Base-by-base conservation (phyloP, 129 eudicot genomes). In the Kitagawia praeruptora region DNA sequence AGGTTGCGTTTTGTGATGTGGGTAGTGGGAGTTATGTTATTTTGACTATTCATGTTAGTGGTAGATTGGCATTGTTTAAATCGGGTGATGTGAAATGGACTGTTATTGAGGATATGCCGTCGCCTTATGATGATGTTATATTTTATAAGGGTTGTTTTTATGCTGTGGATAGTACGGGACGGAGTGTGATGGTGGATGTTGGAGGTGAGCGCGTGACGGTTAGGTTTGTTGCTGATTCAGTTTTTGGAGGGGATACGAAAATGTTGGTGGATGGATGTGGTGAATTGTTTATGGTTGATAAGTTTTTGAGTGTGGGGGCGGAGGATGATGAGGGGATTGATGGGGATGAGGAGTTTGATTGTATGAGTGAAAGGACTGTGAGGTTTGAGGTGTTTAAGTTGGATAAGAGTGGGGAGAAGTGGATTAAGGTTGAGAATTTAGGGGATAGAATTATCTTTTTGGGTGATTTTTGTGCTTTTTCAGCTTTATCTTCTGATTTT, bases 181-280 rank as follows among this genome's bases (percentile, higher is more conserved):
- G 92, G 80, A 73, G 85, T 12, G 98, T 94, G 3, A 11, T 83
- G 21, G 85, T 89, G 61, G 79, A 82, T 63, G 70, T 79, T 78
- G 67, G 72, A 23, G 23, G 69, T 25, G 80, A 42, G 8, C 31
- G 70, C 9, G 28, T 27, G 56, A 58, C 13, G 64, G 82, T 94
- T 73, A 83, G 47, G 16, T 81, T 76, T 5, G 92, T 85, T 27
- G 97, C 92, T 1, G 34, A 63, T 45, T 80, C 96, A 0, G 89
- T 91, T 8, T 84, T 83, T 79, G 98, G 98, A 37, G 98, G 98
- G n/a, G 97, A 91, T 79, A 91, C 85, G 88, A 94, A 94, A 86
- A 83, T 86, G 77, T 75, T 94, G 42, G 96, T 91, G 83, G 96
- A 91, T 13, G 87, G 86, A 0, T 47, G 66, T 48, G 92, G 92